Evolutionary conservation across 768 basidiomycete genomes (phyloP), one percentile per base, ranked within the genome.

Genomic region (Amyloporia xantha): DNA sequence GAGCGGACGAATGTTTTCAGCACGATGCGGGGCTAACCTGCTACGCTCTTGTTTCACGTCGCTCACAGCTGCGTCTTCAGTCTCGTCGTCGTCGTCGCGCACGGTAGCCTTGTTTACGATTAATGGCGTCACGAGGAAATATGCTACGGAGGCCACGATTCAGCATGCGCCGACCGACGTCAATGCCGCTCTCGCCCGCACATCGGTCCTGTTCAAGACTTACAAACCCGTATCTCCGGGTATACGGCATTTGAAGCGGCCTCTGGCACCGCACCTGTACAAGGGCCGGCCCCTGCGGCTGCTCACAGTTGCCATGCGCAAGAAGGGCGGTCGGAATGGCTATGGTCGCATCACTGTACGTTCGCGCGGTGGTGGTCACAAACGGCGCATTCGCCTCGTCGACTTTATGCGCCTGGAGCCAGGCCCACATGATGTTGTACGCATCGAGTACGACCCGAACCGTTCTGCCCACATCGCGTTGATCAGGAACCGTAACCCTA

Each of bases 371-470:
- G 96, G 96, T 5, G 96, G 96, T 0, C 93, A 95, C 70, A 80
- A 78, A 52, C 82, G 84, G 50, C 81, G 96, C 27, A 81, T 95
- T 52, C 83, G 96, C 25, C 74, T 81, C 33, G 68, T 99, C 47
- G 96, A 99, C 67, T 98, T 95, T 60, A 68, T 73, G 65, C 78
- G 96, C 47, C 68, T 70, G n/a, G 82, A 84, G 51, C 72, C 79
- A 1, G 95, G 95, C 7, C 69, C 84, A 28, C 88, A 90, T 60
- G 89, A 94, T 56, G 92, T 98, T 39, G 77, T 94, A 3, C 79
- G 96, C 41, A 90, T 99, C 56, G 96, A 98, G 69, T 99, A 95
- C 61, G 96, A 98, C 71, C 96, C 96, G 0, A 88, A 88, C 3
- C 77, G 96, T 38, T 88, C 84, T 28, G 91, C 90, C 5, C 96